Evolutionary conservation across 345 rosid species (phyloP), one percentile per base, ranked within the genome.

Genomic region (Rhodamnia rubescens): DNA sequence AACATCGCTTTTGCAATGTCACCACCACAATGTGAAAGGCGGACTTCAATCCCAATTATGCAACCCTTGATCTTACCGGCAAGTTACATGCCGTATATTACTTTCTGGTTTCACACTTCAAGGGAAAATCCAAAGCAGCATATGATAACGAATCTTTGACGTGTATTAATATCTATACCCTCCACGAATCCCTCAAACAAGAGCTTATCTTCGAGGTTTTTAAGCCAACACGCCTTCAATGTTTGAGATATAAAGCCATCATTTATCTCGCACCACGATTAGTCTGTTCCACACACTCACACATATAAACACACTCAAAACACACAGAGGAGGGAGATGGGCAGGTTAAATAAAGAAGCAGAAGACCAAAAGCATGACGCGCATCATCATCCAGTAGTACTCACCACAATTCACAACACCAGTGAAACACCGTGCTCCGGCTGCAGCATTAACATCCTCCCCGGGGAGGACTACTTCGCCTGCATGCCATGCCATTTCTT

Each of bases 331-430:
- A 53, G 83, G 57, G 50, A 32, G 27, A 80, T 56, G 78, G 83
- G 56, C 56, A 85, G 5, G 55, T 36, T 85, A 47, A 36, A 21
- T 26, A 47, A 81, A 14, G 83, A 49, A 54, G 55, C 54, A 57
- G 80, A 81, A 40, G 57, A 12, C 57, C 84, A 56, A 50, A 32
- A 47, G 59, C 85, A 83, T 59, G 83, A 74, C 54, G 54, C 69
- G 32, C 85, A 86, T 44, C 52, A 26, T 21, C 87, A 86, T n/a
- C 87, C 53, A 29, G 53, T 74, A 11, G 87, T 53, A 42, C 64
- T 86, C 85, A 36, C 87, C 51, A 51, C 18, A 56, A 42, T 83
- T 2, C 29, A 40, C n/a, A 32, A 21, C n/a, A 54, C 21, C 27
- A 74, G 12, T 51, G 69, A 74, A 51, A 51, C 69, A 3, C 36